phyloP scores from a whole-genome alignment of 2,329 filamentous ascomycete species.

The Epichloe hybrida region DNA sequence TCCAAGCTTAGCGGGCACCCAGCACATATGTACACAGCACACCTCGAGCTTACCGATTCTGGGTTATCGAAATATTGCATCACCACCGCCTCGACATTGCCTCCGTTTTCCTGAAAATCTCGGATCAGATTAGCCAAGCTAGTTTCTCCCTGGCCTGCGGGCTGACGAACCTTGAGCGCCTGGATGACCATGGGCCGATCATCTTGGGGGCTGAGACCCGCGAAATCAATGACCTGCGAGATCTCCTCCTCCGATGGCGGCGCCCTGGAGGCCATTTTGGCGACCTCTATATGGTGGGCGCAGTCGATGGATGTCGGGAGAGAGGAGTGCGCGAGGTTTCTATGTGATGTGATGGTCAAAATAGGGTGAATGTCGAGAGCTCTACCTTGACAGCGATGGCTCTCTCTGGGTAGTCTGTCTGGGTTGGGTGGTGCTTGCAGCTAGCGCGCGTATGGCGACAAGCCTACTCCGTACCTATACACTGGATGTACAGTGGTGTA shows the following conservation, averaged over 20 bases:
- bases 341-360: background rate
- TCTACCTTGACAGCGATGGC: background rate
- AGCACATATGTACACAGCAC: background rate
- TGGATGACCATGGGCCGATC: constrained; percentile 27
- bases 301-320: background rate
- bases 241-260: constrained; percentile 25
- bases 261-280: constrained; percentile 20
- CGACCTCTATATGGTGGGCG: constrained; percentile 1
- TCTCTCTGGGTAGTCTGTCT: background rate
- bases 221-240: constrained; percentile 28
- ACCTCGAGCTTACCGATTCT: constrained; percentile 15
- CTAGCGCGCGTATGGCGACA: background rate
- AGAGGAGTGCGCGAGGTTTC: background rate
- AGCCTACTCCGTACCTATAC: background rate
- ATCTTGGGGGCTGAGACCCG: constrained; percentile 19
- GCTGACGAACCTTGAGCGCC: constrained; percentile 26
- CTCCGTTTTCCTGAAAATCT: constrained; percentile 23
- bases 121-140: constrained; percentile 1
- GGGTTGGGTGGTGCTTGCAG: background rate
- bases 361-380: background rate
- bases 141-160: background rate
- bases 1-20: background rate
- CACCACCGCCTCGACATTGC: constrained; percentile 34
- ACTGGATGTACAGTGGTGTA: too few relatives aligned
- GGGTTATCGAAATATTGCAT: constrained; percentile 39